Percentiles rank a stretch among this genome's conserved stretches.
Conservation (phyloP, 164 flowering plant species). For the Brasenia schreberi region DNA sequence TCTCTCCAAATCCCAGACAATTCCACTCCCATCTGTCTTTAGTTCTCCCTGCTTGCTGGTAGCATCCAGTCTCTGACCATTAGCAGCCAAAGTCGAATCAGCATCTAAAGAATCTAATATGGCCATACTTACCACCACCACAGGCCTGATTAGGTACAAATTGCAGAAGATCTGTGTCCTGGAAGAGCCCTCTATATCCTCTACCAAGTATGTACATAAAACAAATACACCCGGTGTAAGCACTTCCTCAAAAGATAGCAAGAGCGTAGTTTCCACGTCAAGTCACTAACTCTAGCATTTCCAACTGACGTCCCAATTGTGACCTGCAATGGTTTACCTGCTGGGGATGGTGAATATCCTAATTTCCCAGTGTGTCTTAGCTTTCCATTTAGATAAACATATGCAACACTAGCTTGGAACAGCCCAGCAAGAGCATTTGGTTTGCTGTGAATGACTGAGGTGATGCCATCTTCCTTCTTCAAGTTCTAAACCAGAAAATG, state of each 20-base stretch:
- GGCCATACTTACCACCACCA: constrained; percentile 98
- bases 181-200: constrained; percentile 97
- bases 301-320: constrained; percentile 71
- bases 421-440: constrained; percentile 99
- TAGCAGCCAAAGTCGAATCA: constrained; percentile 49
- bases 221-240: constrained; percentile 80
- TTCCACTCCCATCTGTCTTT: constrained; percentile 85
- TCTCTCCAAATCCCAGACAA: constrained; percentile 94
- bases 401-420: constrained; percentile 94
- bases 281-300: constrained; percentile 47
- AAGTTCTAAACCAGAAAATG: constrained; percentile 77
- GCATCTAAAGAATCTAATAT: constrained; percentile 85
- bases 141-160: constrained; percentile 98
- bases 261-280: constrained; percentile 81
- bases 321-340: constrained; percentile 86
- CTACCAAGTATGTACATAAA: constrained; percentile 98
- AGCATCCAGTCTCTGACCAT: constrained; percentile 49
- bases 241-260: constrained; percentile 95
- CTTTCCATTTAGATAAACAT: constrained; percentile 88
- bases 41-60: constrained; percentile 35
- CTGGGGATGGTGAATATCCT: constrained; percentile 94
- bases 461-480: constrained; percentile 98
- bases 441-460: constrained; percentile 94
- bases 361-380: constrained; percentile 90
- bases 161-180: constrained; percentile 75